These are phyloP conservation scores for Magnaporthiopsis incrustans DNA, from an alignment of 2,329 filamentous ascomycete genomes.

Conservation along the genomic window DNA sequence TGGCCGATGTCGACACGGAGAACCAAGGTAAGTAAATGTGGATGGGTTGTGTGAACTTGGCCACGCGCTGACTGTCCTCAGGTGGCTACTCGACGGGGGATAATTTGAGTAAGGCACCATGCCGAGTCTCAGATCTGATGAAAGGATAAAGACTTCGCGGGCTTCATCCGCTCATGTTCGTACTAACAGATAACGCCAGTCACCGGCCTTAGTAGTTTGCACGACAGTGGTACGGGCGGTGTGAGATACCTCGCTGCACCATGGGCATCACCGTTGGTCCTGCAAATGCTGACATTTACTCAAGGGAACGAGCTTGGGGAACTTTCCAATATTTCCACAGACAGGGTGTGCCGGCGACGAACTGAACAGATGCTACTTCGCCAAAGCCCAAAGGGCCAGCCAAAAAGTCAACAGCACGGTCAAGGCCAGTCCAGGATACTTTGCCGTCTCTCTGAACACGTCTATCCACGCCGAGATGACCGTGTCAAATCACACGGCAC, in stretches of 20 bases:
- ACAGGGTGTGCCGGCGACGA: conserved; percentile 25
- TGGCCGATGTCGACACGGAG: conserved; percentile 19
- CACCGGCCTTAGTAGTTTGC: conserved; percentile 23
- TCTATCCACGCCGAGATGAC: conserved; percentile 44
- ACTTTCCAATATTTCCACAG: conserved; percentile 28
- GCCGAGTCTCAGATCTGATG: neutral
- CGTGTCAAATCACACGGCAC: conserved; percentile 39
- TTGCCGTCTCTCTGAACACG: conserved; percentile 37
- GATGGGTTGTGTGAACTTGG: neutral
- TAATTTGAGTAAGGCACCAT: conserved; percentile 10
- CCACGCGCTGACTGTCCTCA: neutral
- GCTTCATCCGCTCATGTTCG: too few relatives aligned
- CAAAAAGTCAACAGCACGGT: conserved; percentile 34
- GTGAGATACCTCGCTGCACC: conserved; percentile 16
- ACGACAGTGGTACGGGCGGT: conserved; percentile 22
- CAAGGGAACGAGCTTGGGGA: conserved; percentile 20
- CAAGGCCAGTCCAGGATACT: conserved; percentile 42
- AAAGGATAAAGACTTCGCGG: too few relatives aligned
- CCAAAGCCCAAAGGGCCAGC: conserved; percentile 33
- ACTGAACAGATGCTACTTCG: conserved; percentile 35
- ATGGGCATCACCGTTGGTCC: too few relatives aligned
- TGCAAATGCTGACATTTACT: neutral
- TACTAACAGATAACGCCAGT: conserved; percentile 12
- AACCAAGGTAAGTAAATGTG: conserved; percentile 10
- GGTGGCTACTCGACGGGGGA: conserved; percentile 20